A percentile compares a stretch with the other conserved stretches of the same genome.
phyloP scores from a whole-genome alignment of 495 filamentous ascomycete genomes.

The Penicillium macrosclerotiorum region DNA sequence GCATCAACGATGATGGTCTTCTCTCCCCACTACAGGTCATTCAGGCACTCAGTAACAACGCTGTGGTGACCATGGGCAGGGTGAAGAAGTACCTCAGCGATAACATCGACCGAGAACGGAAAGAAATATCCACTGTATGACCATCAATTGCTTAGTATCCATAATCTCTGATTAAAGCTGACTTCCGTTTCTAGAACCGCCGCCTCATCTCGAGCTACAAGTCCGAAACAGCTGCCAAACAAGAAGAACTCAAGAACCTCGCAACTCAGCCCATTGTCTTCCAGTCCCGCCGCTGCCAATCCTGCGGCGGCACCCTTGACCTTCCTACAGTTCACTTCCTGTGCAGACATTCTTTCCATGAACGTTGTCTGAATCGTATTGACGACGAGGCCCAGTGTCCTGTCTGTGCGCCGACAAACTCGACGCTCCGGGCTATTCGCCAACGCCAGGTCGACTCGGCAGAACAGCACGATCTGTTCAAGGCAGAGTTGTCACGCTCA shows the following conservation, averaged over 20 bases:
- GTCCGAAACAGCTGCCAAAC: conserved; percentile 76
- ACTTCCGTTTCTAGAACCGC: conserved; percentile 62
- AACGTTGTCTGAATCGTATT: conserved; percentile 70
- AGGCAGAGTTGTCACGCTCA: conserved; percentile 72
- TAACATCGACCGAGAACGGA: conserved; percentile 83
- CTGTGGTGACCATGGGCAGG: conserved; percentile 93
- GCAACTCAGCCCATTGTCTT: conserved; percentile 81
- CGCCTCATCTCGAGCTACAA: conserved; percentile 82
- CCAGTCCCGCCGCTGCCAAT: conserved; percentile 80
- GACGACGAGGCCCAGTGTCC: conserved; percentile 79
- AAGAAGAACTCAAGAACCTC: conserved; percentile 72
- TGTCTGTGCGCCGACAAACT: conserved; percentile 75
- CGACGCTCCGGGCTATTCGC: conserved; percentile 81
- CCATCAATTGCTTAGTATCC: neutral
- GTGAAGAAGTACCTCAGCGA: conserved; percentile 88
- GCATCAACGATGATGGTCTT: conserved; percentile 84
- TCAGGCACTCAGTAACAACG: conserved; percentile 80
- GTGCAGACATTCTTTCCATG: conserved; percentile 95
- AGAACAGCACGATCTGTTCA: conserved; percentile 87
- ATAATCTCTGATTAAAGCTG: conserved; percentile 11
- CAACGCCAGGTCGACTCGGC: conserved; percentile 84
- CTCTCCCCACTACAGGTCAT: conserved; percentile 98
- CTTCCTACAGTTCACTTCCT: conserved; percentile 91
- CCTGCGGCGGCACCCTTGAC: conserved; percentile 72
- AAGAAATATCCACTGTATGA: conserved; percentile 70